Evolutionary conservation across 2,329 filamentous ascomycete species (phyloP).

Genomic region (Colletotrichum agaves): DNA sequence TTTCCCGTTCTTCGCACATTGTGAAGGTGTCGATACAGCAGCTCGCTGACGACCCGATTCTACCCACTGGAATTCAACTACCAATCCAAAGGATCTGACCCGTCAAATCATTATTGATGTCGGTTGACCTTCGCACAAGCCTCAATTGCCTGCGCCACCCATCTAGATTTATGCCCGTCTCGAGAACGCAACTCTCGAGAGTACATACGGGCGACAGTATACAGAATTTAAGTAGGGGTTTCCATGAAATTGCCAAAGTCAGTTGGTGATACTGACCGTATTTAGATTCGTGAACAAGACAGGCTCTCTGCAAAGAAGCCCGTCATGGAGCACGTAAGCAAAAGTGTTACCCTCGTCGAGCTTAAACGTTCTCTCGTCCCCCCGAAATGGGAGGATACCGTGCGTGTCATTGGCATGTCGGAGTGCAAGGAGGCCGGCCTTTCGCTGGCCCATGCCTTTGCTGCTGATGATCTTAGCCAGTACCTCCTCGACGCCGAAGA

Average conservation of each 20-base stretch:
- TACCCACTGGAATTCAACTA: conserved; percentile 21
- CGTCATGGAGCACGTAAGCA: conserved; percentile 47
- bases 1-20: conserved; percentile 13
- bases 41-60: conserved; percentile 23
- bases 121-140: conserved; percentile 66
- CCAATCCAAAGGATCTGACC: conserved; percentile 35
- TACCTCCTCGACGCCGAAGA: conserved; percentile 82
- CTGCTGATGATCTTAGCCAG: conserved; percentile 76
- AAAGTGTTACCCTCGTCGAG: conserved; percentile 36
- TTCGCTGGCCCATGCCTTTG: conserved; percentile 82
- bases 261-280: not conserved
- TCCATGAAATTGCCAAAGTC: not conserved
- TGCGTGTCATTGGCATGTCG: conserved; percentile 71
- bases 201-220: conserved; percentile 68
- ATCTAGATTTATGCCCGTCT: conserved; percentile 67
- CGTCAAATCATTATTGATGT: conserved; percentile 63
- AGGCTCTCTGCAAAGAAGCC: conserved; percentile 30
- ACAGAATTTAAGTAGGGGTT: conserved; percentile 60
- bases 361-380: conserved; percentile 60
- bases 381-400: conserved; percentile 61
- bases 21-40: conserved; percentile 32
- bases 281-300: conserved; percentile 35
- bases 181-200: conserved; percentile 64
- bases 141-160: conserved; percentile 67
- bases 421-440: conserved; percentile 78